phyloP scores from a whole-genome alignment of 306 rosid species.

The Inga leiocalycina region DNA sequence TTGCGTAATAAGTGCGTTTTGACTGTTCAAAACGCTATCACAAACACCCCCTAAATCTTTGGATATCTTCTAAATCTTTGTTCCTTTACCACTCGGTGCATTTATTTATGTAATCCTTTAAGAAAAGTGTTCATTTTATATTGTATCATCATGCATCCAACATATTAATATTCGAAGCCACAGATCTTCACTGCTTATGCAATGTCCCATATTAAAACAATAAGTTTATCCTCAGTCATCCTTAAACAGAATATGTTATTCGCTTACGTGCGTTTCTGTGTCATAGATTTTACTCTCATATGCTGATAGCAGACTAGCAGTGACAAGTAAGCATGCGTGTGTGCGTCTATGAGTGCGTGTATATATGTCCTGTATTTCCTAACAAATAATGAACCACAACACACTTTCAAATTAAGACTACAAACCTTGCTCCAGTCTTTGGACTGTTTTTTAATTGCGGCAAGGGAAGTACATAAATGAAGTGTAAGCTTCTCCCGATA shows the following conservation, averaged over 20 bases:
- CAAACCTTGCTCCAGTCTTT: background rate
- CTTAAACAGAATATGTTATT: background rate
- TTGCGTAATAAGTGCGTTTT: too few relatives aligned
- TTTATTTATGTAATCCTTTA: background rate
- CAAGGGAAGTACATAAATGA: background rate
- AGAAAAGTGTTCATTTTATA: background rate
- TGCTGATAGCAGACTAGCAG: too few relatives aligned
- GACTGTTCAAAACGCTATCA: too few relatives aligned
- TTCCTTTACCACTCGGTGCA: background rate
- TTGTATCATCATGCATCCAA: background rate
- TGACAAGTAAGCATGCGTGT: background rate
- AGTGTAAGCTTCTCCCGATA: background rate
- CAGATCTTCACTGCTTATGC: too few relatives aligned
- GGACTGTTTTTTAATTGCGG: background rate
- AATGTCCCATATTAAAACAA: background rate
- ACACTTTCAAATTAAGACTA: background rate
- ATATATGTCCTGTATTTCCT: background rate
- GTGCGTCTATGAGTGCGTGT: background rate
- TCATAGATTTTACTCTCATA: background rate
- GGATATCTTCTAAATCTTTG: constrained; percentile 1
- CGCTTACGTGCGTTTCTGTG: background rate
- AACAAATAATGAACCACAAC: background rate
- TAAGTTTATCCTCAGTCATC: background rate
- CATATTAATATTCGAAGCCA: background rate
- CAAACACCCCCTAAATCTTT: too few relatives aligned